Evolutionary conservation across 1,284 basidiomycete genomes (phyloP), one percentile per base, ranked within the genome.

Genomic region (Boletellus deceptivus): DNA sequence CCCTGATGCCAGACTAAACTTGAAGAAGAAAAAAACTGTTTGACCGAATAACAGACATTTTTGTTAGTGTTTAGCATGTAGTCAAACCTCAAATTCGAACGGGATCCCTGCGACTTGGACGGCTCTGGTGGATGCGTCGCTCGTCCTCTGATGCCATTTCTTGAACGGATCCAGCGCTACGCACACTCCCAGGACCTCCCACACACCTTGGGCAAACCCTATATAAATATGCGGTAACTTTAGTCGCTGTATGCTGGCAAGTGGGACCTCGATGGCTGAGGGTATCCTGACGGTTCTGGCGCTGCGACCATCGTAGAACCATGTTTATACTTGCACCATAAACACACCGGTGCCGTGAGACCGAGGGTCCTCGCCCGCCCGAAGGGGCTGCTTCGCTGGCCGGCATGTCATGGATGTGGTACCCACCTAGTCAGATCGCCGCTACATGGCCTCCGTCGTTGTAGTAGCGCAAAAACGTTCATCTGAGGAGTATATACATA

Each of bases 251-350:
- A 93, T 55, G 84, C 92, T 10, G 95, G 95, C 8, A 86, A 86
- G 56, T 98, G 95, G 95, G 81, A 90, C 63, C 93, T 93, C 63
- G 79, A 82, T 31, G 70, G 78, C n/a, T 96, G 93, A 88, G 89
- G 89, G 1, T 80, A 84, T 56, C 91, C 92, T 2, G 81, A 84
- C 33, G 86, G 90, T 56, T 71, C 79, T 3, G 86, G 84, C 3
- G 92, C 90, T 4, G 82, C 88, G 0, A 84, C 84, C 0, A 95
- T 94, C 8, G 94, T 91, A 6, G 92, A 96, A 64, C 72, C 97
- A 3, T 89, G 88, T 83, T 91, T 88, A 6, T 94, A 91, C 90
- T 85, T 95, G 76, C 83, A 78, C 31, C 83, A 85, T 38, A 78
- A 24, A 25, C 24, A 25, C 24, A 1, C 25, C 25, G 25, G 8